Evolutionary conservation across 352 stramenopile genomes (phyloP), one percentile per base, ranked within the genome.

Genomic region (Phytopythium montanum): DNA sequence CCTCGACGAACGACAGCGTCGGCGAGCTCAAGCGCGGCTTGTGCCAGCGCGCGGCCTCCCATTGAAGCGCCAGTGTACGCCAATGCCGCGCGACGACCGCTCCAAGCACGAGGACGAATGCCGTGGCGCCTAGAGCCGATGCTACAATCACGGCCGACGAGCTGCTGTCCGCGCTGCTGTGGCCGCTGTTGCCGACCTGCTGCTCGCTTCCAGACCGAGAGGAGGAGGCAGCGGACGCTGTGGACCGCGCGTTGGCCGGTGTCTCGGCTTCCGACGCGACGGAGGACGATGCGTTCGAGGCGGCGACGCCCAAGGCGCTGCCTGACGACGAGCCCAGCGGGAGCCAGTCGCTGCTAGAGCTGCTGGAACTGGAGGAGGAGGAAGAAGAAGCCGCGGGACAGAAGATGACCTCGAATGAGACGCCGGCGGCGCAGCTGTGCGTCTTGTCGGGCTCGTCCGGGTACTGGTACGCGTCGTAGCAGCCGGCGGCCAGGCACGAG

Each of bases 381-480:
- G 44, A 19, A 10, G 50, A 56, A 31, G 45, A 25, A 33, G 18
- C 51, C 3, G 61, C 57, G 0, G 77, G 73, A 29, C 78, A 88
- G 64, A 88, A 88, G 31, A 69, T 73, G 51, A 88, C 65, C 8
- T 63, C 55, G 52, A 85, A 75, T 7, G 67, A 64, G 28, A 70
- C 68, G 26, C 54, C 62, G 13, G 66, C 63, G 3, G 53, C 8
- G 39, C 81, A 92, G 29, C 53, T 62, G 61, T 83, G 71, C 14
- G 76, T 90, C 64, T 90, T 90, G 38, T 26, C 56, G 46, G 76
- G 58, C 36, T 92, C 65, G 33, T 77, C 68, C 3, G 83, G 83
- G 62, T 73, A 88, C 33, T 80, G 68, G 60, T 92, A 92, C 2
- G 71, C 83, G 46, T 90, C 83, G 1, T 64, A 56, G 51, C 83